These are phyloP conservation scores for Apophysomyces variabilis DNA, from an alignment of 371 early-diverging fungal genomes.

Conservation along the genomic window DNA sequence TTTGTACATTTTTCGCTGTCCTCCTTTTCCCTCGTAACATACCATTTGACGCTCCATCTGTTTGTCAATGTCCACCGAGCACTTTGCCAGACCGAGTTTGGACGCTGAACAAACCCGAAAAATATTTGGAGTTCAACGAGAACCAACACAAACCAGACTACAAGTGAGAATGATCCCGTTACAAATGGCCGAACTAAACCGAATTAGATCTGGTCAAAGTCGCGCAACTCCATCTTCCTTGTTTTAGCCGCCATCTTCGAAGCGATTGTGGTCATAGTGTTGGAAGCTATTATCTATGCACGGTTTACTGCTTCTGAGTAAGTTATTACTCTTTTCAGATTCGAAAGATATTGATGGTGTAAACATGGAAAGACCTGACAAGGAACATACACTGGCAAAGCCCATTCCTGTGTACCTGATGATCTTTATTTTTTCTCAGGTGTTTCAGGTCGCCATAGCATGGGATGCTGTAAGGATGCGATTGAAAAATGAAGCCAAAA, in stretches of 20 bases:
- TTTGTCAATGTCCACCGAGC: constrained; percentile 16
- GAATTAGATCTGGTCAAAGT: constrained; percentile 42
- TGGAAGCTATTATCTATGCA: constrained; percentile 67
- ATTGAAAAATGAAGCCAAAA: constrained; percentile 9
- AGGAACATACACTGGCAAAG: constrained; percentile 27
- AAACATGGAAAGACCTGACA: constrained; percentile 21
- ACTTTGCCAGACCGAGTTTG: constrained; percentile 13
- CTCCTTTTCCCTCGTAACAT: constrained; percentile 6
- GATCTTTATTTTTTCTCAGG: constrained; percentile 76
- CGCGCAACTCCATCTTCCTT: constrained; percentile 49
- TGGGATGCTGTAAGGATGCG: constrained; percentile 75
- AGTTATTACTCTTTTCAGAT: constrained; percentile 1
- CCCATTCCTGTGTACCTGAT: constrained; percentile 78
- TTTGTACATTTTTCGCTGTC: neutral
- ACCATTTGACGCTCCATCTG: neutral
- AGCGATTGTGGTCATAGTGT: constrained; percentile 69
- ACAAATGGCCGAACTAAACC: neutral
- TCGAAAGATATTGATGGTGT: constrained; percentile 10
- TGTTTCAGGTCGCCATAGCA: constrained; percentile 72
- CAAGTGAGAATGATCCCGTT: neutral
- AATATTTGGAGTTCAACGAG: constrained; percentile 7
- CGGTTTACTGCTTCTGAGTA: constrained; percentile 52
- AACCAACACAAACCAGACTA: constrained; percentile 8
- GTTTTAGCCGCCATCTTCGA: constrained; percentile 58
- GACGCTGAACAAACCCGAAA: constrained; percentile 16